Evolutionary conservation across 106 monocot genomes (phyloP), one percentile per base, ranked within the genome.

Genomic region (Dendrobium catenatum): DNA sequence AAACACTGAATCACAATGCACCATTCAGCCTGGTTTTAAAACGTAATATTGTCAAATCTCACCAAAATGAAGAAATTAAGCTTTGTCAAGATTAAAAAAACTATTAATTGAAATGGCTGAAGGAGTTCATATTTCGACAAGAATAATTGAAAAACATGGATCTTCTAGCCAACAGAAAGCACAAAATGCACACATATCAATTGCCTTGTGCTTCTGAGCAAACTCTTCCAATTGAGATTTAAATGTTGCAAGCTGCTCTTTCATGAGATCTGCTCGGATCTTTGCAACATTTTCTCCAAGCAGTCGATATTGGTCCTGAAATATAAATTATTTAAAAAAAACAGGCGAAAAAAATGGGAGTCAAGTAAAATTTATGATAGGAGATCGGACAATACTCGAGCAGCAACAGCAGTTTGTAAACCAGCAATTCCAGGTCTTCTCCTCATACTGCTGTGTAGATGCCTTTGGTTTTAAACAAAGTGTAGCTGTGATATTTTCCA

Each of bases 131-230:
- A 61, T 61, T 61, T 61, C 1, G 18, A 61, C 61, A 61, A 61
- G 20, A 54, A 54, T 46, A 7, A 17, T 56, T 56, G 55, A 56
- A 56, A 56, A 56, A 3, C 13, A 17, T 56, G 6, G 66, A 66
- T 3, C 26, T 66, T 17, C 66, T 9, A 26, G 42, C 29, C 1
- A 41, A 26, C 16, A 72, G 4, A 46, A 74, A 79, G 48, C 47
- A 17, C n/a, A 66, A 67, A 43, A 26, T n/a, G 9, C 27, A 47
- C 68, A 18, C 17, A 72, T 66, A 76, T n/a, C 5, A 61, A 31
- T 58, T 37, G 92, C 98, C 92, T 93, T 98, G 86, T 98, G 92
- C 75, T 98, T 98, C 76, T 88, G 89, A 82, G 98, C 98, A 82
- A 98, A 98, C 54, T 98, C 98, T 89, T 98, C 95, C 74, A 98